phyloP scores from a whole-genome alignment of 371 early-diverging fungal genomes.

The Smittium mucronatum region DNA sequence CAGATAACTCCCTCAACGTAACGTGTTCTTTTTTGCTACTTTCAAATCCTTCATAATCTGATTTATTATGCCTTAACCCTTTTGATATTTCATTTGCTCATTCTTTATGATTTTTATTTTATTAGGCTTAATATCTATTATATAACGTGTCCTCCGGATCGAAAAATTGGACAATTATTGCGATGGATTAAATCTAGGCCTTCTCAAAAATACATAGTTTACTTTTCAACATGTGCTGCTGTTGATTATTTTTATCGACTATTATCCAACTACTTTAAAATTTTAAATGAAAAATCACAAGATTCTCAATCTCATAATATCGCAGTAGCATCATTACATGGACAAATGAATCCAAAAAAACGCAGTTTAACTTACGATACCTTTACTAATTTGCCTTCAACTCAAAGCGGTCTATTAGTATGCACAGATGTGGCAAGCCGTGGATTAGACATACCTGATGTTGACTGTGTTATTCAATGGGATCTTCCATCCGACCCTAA shows the following conservation, averaged over 20 bases:
- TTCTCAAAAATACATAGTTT: slow-evolving; percentile 78
- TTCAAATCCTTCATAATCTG: neutral
- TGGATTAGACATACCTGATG: slow-evolving; percentile 94
- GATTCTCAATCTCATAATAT: neutral
- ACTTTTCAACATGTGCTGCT: slow-evolving; percentile 84
- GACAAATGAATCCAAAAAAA: slow-evolving; percentile 82
- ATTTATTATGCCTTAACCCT: no score
- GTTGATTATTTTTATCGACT: slow-evolving; percentile 87
- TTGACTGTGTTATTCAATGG: slow-evolving; percentile 90
- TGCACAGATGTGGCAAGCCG: slow-evolving; percentile 98
- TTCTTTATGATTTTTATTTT: no score
- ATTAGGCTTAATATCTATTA: slow-evolving; percentile 58
- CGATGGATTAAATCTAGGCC: slow-evolving; percentile 40
- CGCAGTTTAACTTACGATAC: slow-evolving; percentile 50
- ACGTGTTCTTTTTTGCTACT: slow-evolving; percentile 13
- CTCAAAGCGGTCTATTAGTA: slow-evolving; percentile 53
- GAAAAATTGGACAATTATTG: slow-evolving; percentile 65
- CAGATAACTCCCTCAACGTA: slow-evolving; percentile 55
- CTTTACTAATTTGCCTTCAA: slow-evolving; percentile 43
- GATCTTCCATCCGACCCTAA: slow-evolving; percentile 95
- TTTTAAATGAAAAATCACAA: neutral
- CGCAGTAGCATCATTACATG: slow-evolving; percentile 56
- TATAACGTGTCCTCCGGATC: slow-evolving; percentile 55
- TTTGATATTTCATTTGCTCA: no score
- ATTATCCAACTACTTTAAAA: slow-evolving; percentile 21